Evolutionary conservation across 2,329 filamentous ascomycete species (phyloP), one percentile per base, ranked within the genome.

Genomic region (Pseudogymnoascus sp.): DNA sequence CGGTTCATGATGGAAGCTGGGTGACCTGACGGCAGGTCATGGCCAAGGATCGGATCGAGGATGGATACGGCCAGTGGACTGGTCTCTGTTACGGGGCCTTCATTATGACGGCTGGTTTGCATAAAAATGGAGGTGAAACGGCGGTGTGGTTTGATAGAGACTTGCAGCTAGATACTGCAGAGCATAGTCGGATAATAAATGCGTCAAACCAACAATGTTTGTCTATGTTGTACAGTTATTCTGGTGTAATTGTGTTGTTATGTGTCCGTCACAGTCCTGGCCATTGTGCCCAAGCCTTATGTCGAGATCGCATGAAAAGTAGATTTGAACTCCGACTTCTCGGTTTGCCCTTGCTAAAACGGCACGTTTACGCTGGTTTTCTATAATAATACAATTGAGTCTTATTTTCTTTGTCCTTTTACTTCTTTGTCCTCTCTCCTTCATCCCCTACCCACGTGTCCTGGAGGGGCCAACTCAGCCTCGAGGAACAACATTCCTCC

Each of bases 71-170:
- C 45, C 45, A 18, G 45, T 52, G 18, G 45, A 33, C 33, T 9
- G 26, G 15, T 18, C 45, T 52, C 45, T 52, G 45, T 52, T 52
- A 52, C 45, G 45, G 26, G 45, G 45, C 23, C 26, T 52, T 52
- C 45, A 5, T 52, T 30, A 52, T 52, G 45, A 52, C n/a, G 45
- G 45, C 45, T 52, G 45, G 45, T 52, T 52, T 52, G 45, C 45
- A 52, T 52, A 52, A 52, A 52, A 52, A 52, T 52, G 45, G 45
- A 52, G 45, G 26, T 18, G 45, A 52, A 52, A 52, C 26, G 23
- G 45, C n/a, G n/a, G 9, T 52, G 10, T 30, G 26, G 45, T 52
- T 52, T 52, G 45, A 33, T 52, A 52, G 23, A 52, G 45, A 52
- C 45, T 30, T 52, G 45, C 26, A 52, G 26, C 45, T 52, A 52